phyloP scores from a whole-genome alignment of 495 filamentous ascomycete species.

The Tuber brumale region DNA sequence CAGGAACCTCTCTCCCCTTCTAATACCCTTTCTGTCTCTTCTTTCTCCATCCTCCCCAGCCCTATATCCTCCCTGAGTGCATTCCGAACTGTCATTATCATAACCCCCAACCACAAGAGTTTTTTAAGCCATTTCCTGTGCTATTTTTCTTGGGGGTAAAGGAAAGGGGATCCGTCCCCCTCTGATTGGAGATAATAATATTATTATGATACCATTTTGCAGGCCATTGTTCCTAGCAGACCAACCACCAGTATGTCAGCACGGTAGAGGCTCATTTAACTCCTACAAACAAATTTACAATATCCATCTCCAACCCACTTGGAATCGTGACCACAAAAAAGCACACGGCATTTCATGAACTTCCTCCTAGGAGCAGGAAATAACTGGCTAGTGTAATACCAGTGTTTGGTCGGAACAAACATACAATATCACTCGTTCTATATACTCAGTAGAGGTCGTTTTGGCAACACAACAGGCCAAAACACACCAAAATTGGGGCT shows the following conservation, averaged over 20 bases:
- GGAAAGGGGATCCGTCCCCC: too few relatives aligned
- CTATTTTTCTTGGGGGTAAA: not conserved
- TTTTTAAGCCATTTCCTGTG: not conserved
- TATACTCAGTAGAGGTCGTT: not conserved
- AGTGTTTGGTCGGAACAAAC: not conserved
- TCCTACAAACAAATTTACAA: not conserved
- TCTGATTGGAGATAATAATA: too few relatives aligned
- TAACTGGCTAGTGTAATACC: not conserved
- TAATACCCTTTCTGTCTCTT: not conserved
- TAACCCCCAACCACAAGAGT: not conserved
- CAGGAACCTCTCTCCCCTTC: not conserved
- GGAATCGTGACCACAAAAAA: not conserved
- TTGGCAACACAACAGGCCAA: too few relatives aligned
- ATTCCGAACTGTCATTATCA: not conserved
- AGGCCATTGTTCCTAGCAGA: not conserved
- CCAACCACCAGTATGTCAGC: not conserved
- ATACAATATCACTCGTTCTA: not conserved
- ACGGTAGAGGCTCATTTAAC: not conserved
- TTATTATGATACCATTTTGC: not conserved
- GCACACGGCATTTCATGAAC: not conserved
- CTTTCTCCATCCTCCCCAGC: not conserved
- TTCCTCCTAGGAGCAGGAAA: not conserved
- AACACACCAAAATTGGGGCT: too few relatives aligned
- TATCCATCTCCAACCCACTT: not conserved
- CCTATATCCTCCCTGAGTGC: not conserved